Base-by-base conservation (phyloP, 208 protist species). In the Acanthamoeba royreba region DNA sequence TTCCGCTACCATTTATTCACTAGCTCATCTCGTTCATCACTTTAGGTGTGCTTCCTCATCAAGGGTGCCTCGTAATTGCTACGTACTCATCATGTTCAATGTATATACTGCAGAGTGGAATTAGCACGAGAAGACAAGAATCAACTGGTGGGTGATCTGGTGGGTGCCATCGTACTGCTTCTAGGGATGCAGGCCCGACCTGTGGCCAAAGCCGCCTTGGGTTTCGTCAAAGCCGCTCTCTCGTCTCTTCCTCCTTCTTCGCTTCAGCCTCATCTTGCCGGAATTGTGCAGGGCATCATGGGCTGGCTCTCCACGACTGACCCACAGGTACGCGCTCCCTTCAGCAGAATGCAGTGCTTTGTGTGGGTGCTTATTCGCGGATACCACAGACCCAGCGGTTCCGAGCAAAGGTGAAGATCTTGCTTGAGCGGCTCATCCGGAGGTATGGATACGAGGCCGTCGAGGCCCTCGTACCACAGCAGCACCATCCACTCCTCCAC, bases 351-450 rank as follows among this genome's bases (percentile, higher is more conserved):
- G 89, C 3, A 31, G 87, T 43, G 52, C 93, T 7, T 89, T 93
- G 17, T n/a, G 74, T 28, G 85, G 86, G 93, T 79, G 25, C 89
- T 95, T 19, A 40, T 61, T 95, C n/a, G n/a, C n/a, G n/a, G 31
- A 43, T 19, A 38, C n/a, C 42, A 91, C 58, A 66, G 61, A 77
- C 43, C 7, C 46, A 95, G 42, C 85, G 91, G 55, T 95, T 95
- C 61, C 53, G 90, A 53, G 45, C 52, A 8, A 93, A 93, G 28
- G 86, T 95, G 35, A 69, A 92, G 40, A 95, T 93, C 25, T 42
- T 95, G 13, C 86, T 95, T 11, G 91, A 95, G 33, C 72, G 91
- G n/a, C 49, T 95, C 17, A 95, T 95, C 22, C 90, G 92, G 28
- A 89, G 53, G 86, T 95, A 72, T 38, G 52, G 40, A 8, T 95